Conservation (phyloP, 2,329 filamentous ascomycete genomes). For the Aspergillus fischeri region DNA sequence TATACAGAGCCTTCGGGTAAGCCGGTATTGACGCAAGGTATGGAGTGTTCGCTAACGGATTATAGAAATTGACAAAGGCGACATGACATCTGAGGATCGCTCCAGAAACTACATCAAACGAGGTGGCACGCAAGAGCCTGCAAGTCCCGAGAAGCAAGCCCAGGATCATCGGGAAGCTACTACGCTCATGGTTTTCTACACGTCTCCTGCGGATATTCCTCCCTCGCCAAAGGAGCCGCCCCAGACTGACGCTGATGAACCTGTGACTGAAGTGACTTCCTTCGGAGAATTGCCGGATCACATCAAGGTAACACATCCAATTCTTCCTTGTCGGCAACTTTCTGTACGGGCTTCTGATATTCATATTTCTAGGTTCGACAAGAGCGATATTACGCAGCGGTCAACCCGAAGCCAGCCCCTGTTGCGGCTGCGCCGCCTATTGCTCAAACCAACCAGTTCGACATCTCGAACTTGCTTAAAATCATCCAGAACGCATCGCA, state of each 20-base stretch:
- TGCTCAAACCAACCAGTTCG: slow-evolving; percentile 25
- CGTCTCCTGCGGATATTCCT: slow-evolving; percentile 44
- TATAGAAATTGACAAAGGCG: slow-evolving; percentile 38
- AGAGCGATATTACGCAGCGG: slow-evolving; percentile 37
- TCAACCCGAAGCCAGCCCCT: slow-evolving; percentile 29
- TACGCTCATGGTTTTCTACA: slow-evolving; percentile 47
- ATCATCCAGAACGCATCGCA: slow-evolving; percentile 34
- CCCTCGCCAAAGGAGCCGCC: slow-evolving; percentile 46
- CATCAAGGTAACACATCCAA: slow-evolving; percentile 32
- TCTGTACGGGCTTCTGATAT: neutral
- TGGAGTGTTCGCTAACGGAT: slow-evolving; percentile 6
- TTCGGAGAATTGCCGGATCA: slow-evolving; percentile 44
- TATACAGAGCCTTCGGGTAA: slow-evolving; percentile 34
- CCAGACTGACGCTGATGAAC: slow-evolving; percentile 34
- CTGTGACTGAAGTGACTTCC: slow-evolving; percentile 27
- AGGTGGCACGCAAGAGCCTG: slow-evolving; percentile 37
- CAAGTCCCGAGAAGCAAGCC: slow-evolving; percentile 39
- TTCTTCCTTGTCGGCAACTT: neutral
- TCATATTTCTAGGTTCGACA: slow-evolving; percentile 32
- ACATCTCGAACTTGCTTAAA: slow-evolving; percentile 41
- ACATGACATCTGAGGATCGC: slow-evolving; percentile 32
- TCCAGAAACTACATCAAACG: slow-evolving; percentile 40
- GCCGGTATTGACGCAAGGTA: slow-evolving; percentile 9
- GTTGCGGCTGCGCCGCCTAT: slow-evolving; percentile 18
- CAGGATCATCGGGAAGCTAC: slow-evolving; percentile 46